Evolutionary conservation across 2,329 filamentous ascomycete species (phyloP).

Genomic region (Amesomyces nigricolor): DNA sequence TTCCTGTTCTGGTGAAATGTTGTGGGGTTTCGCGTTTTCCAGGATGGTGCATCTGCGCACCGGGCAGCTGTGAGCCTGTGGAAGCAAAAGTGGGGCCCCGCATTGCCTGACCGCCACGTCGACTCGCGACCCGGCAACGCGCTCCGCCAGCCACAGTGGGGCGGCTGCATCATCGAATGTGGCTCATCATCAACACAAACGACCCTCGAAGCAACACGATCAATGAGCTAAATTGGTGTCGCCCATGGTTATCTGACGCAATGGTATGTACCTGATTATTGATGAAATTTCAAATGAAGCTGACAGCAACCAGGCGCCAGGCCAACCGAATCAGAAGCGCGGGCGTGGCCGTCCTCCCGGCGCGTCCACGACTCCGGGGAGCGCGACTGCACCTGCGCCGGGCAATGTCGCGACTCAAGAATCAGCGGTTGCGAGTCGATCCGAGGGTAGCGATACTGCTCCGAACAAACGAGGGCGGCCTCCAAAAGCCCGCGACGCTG

Average conservation of each 20-base stretch:
- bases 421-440: not conserved
- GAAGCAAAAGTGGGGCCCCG: not conserved
- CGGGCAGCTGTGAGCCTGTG: not conserved
- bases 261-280: slow-evolving; percentile 4
- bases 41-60: not conserved
- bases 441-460: not conserved
- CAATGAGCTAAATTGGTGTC: not conserved
- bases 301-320: slow-evolving; percentile 24
- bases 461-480: slow-evolving; percentile 16
- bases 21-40: not conserved
- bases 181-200: slow-evolving; percentile 1
- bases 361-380: slow-evolving; percentile 22
- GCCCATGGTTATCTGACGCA: not conserved
- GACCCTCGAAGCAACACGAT: not conserved
- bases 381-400: slow-evolving; percentile 23
- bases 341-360: slow-evolving; percentile 32
- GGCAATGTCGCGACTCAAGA: not conserved
- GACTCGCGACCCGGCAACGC: not conserved
- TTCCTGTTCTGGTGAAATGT: slow-evolving; percentile 7
- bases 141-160: slow-evolving; percentile 8
- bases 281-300: not conserved
- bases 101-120: not conserved
- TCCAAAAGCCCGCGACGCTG: slow-evolving; percentile 9
- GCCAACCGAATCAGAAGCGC: slow-evolving; percentile 30
- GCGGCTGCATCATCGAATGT: not conserved